Evolutionary conservation across 345 rosid species (phyloP).

Genomic region (Syzygium aqueum): DNA sequence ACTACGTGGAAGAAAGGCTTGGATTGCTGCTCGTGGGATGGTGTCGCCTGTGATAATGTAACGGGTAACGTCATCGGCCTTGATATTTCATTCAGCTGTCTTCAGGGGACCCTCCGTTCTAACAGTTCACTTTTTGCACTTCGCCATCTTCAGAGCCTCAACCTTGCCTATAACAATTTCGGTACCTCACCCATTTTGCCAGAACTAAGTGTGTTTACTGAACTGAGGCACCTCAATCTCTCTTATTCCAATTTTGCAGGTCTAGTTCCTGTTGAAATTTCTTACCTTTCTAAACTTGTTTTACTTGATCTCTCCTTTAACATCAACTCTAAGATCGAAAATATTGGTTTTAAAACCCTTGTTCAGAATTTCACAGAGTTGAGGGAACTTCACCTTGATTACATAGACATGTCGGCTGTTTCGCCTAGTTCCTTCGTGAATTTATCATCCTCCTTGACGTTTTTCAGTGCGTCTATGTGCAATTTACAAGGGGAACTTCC

Average conservation of each 20-base stretch:
- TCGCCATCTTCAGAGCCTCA: neutral
- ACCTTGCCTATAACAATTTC: neutral
- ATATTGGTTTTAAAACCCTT: neutral
- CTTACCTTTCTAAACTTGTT: slow-evolving; percentile 1
- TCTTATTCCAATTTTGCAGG: neutral
- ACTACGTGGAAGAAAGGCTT: neutral
- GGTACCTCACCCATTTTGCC: neutral
- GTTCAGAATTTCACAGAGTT: neutral
- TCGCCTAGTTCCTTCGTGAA: neutral
- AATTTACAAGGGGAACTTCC: neutral
- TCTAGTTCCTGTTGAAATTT: neutral
- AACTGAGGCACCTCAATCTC: slow-evolving; percentile 1
- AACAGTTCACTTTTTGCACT: neutral
- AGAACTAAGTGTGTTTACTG: neutral
- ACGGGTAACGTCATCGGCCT: neutral
- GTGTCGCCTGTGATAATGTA: neutral
- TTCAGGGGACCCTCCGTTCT: neutral
- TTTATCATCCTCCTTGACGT: neutral
- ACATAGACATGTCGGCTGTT: neutral
- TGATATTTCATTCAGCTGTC: neutral
- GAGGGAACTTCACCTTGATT: neutral
- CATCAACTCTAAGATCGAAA: neutral
- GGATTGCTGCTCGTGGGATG: neutral
- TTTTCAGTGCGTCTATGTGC: rapidly evolving
- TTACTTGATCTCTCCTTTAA: neutral